Base-by-base conservation (phyloP, 768 basidiomycete genomes). In the Strobilomyces dryophilus region DNA sequence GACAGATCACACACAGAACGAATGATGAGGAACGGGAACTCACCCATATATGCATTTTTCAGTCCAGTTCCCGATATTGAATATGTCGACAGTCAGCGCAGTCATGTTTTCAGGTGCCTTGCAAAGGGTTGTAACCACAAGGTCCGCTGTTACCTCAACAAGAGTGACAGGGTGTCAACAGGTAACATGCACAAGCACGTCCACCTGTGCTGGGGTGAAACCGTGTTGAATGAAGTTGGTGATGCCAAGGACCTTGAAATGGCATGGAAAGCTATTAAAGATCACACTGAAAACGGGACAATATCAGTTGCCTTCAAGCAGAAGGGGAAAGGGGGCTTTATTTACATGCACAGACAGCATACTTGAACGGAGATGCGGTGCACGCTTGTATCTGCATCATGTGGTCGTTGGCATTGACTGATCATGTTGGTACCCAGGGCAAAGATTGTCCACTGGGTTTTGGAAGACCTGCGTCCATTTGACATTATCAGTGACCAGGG, bases 151-250 rank as follows among this genome's bases (percentile, higher is more conserved):
- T 54, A 5, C 31, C 48, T 54, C 6, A 37, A 49, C 31, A 54
- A n/a, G 9, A 31, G 36, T 1, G 31, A 54, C 9, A 49, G 40
- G 11, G 43, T 0, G 1, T 45, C 21, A 15, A 49, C 42, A 0
- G 27, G 53, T 1, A 54, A 47, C 39, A 49, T 54, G 53, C 11
- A 18, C 11, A 50, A 36, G 24, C 44, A 54, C 7, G 18, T 29
- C 2, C 1, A 31, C 0, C 49, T 6, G 1, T 49, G 53, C 26
- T 54, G 53, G 43, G 48, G 53, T 2, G 27, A 45, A 20, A 37
- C 20, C 8, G 4, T 45, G 5, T 17, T 54, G 27, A 31, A 40
- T 3, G 18, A 6, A 2, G 15, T 12, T 35, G 2, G 24, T 24
- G 24, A 24, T 2, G 24, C 24, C 2, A 24, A 24, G 24, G 24